These are phyloP conservation scores for Prunus armeniaca DNA, from an alignment of 306 rosid species.

Conservation along the genomic window DNA sequence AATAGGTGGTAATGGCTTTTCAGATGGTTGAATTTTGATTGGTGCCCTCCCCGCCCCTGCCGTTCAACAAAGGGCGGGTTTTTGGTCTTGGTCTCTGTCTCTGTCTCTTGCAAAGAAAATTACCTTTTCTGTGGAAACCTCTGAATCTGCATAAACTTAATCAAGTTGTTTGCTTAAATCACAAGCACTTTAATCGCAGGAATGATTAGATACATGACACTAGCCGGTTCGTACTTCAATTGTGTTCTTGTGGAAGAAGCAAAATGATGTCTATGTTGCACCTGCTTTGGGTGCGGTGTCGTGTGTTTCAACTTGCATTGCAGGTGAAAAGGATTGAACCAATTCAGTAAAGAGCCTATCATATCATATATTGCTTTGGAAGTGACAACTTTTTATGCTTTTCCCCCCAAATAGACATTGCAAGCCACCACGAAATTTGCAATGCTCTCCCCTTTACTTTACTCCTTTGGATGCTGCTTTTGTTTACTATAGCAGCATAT, in stretches of 20 bases:
- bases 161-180: not conserved
- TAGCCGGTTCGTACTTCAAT: not conserved
- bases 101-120: not conserved
- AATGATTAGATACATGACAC: not conserved
- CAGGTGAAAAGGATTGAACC: not conserved
- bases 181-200: not conserved
- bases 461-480: not conserved
- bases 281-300: not conserved
- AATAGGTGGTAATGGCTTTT: not conserved
- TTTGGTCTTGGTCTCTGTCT: not conserved
- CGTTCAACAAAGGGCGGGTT: not conserved
- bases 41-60: not conserved
- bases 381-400: not conserved
- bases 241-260: not conserved
- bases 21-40: not conserved
- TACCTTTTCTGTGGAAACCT: not conserved
- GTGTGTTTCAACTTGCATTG: not conserved
- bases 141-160: not conserved
- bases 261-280: slow-evolving; percentile 6
- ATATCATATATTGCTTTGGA: not conserved
- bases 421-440: not conserved
- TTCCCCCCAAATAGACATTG: not conserved
- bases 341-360: not conserved
- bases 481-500: not conserved
- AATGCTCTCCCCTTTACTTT: not conserved